Evolutionary conservation across 2,329 filamentous ascomycete genomes (phyloP).

Genomic region (Aspergillus sp.): DNA sequence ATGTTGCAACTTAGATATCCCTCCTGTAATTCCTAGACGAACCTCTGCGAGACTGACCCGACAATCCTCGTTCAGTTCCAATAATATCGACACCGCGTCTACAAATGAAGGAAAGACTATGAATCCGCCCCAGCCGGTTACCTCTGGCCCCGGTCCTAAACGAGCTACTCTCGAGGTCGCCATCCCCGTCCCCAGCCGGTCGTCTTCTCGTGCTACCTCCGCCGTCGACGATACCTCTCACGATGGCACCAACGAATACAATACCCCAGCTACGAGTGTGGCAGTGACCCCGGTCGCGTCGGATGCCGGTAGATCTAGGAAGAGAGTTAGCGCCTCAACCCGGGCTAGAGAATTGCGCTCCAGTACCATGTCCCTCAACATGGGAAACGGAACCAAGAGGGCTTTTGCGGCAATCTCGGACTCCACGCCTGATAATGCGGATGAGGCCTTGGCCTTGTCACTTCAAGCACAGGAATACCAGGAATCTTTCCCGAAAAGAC

Average conservation of each 20-base stretch:
- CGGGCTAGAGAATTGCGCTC: slow-evolving; percentile 48
- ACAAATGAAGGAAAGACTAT: slow-evolving; percentile 6
- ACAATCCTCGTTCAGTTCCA: background rate
- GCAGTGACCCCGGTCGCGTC: slow-evolving; percentile 54
- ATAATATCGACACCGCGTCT: background rate
- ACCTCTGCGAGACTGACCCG: background rate
- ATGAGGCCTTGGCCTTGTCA: slow-evolving; percentile 55
- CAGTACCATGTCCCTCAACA: slow-evolving; percentile 44
- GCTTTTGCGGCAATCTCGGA: slow-evolving; percentile 44
- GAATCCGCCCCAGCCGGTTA: background rate
- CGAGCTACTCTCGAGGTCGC: slow-evolving; percentile 26
- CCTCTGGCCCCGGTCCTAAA: background rate
- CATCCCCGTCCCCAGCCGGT: slow-evolving; percentile 27
- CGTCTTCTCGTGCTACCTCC: slow-evolving; percentile 26
- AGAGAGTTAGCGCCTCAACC: slow-evolving; percentile 43
- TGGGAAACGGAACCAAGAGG: slow-evolving; percentile 43
- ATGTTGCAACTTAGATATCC: background rate
- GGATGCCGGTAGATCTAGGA: slow-evolving; percentile 25
- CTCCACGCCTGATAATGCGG: slow-evolving; percentile 34
- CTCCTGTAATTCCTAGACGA: background rate
- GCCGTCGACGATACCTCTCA: slow-evolving; percentile 40
- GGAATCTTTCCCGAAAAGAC: slow-evolving; percentile 35
- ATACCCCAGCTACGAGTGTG: slow-evolving; percentile 63
- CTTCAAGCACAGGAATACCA: slow-evolving; percentile 59
- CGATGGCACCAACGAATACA: slow-evolving; percentile 52